Conservation (phyloP, 495 filamentous ascomycete genomes). For the Astrocystis sublimbata region DNA sequence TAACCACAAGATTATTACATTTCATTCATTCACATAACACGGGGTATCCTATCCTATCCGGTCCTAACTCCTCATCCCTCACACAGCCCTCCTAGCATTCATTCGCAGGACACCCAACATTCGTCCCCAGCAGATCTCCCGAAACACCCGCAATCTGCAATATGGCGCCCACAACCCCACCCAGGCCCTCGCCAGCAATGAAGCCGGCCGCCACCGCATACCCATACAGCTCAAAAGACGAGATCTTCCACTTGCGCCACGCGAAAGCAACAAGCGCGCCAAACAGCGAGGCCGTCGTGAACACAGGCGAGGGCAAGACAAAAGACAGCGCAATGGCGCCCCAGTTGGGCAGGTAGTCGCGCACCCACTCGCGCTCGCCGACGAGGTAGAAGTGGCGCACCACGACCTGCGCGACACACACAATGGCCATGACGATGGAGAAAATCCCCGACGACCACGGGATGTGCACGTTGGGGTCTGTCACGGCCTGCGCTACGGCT, state of each 20-base stretch:
- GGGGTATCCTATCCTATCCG: constrained; percentile 26
- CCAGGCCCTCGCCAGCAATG: constrained; percentile 68
- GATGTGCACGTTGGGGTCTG: constrained; percentile 58
- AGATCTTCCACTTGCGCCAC: constrained; percentile 60
- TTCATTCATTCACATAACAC: constrained; percentile 11
- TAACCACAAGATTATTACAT: neutral
- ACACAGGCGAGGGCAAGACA: constrained; percentile 58
- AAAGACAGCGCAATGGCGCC: constrained; percentile 65
- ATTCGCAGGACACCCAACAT: constrained; percentile 50
- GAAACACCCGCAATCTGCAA: constrained; percentile 56
- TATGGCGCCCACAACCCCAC: constrained; percentile 60
- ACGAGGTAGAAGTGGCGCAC: constrained; percentile 60
- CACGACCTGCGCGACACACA: constrained; percentile 52
- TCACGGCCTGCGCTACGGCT: constrained; percentile 65
- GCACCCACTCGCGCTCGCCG: constrained; percentile 56
- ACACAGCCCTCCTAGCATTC: constrained; percentile 19
- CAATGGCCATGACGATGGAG: constrained; percentile 54
- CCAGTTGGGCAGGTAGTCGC: constrained; percentile 66
- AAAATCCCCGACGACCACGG: constrained; percentile 58
- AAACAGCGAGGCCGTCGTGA: constrained; percentile 58
- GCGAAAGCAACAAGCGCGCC: constrained; percentile 57
- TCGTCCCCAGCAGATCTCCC: constrained; percentile 47
- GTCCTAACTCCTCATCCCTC: constrained; percentile 1
- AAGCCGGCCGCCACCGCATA: constrained; percentile 67
- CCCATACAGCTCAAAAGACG: constrained; percentile 61